Conservation (phyloP, 106 monocot species). For the Dioscorea zingiberensis region DNA sequence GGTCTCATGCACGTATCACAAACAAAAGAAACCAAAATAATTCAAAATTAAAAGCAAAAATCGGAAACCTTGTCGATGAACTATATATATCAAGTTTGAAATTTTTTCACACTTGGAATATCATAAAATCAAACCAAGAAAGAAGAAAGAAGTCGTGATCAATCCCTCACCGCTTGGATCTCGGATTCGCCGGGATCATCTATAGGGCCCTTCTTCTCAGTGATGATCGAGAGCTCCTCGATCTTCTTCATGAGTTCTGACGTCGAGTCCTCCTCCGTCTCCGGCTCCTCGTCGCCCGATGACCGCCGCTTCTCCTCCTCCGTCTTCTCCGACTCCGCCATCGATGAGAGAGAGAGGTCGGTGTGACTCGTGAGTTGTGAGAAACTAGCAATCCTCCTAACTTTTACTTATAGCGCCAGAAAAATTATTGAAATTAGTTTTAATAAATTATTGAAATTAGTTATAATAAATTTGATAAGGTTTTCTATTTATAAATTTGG, state of each 20-base stretch:
- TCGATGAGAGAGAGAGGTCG: background rate
- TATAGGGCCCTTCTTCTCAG: slow-evolving; percentile 23
- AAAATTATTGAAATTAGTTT: no score
- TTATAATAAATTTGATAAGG: no score
- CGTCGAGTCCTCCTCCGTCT: slow-evolving; percentile 13
- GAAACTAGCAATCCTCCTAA: no score
- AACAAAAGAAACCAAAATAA: no score
- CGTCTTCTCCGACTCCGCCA: slow-evolving; percentile 1
- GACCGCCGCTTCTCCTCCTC: slow-evolving; percentile 27
- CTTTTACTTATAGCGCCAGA: no score
- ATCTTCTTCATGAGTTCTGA: slow-evolving; percentile 23
- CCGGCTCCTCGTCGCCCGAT: slow-evolving; percentile 36
- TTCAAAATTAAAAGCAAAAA: no score
- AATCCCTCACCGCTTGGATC: slow-evolving; percentile 54
- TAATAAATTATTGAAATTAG: no score
- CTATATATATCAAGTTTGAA: no score
- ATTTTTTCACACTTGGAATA: background rate
- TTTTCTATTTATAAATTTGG: no score
- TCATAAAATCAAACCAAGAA: background rate
- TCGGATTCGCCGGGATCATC: slow-evolving; percentile 67
- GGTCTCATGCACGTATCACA: no score
- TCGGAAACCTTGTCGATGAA: no score
- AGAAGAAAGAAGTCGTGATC: background rate
- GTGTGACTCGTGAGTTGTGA: no score
- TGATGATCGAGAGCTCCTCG: slow-evolving; percentile 24